phyloP scores from a whole-genome alignment of 805 yeast species.

The Starmerella bombicola region DNA sequence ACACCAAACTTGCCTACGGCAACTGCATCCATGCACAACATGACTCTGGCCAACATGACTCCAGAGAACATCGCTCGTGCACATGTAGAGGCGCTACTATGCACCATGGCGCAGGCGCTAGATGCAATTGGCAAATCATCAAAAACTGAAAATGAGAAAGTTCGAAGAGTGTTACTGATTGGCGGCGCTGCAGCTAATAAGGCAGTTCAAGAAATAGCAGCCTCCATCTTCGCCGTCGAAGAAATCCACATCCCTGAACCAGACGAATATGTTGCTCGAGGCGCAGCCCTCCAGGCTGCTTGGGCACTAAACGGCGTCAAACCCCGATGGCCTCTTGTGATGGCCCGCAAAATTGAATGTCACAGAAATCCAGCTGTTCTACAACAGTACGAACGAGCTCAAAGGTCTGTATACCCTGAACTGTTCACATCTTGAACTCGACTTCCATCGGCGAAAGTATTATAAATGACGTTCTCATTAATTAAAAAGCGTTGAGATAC shows the following conservation, averaged over 20 bases:
- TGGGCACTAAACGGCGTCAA: constrained; percentile 19
- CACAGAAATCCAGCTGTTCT: constrained; percentile 6
- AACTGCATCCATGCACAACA: constrained; percentile 18
- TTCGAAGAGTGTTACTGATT: constrained; percentile 18
- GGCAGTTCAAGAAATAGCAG: constrained; percentile 21
- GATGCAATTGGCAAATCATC: constrained; percentile 11
- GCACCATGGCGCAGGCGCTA: constrained; percentile 23
- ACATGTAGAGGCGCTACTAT: constrained; percentile 21
- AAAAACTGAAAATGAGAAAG: not conserved
- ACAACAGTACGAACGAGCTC: constrained; percentile 13
- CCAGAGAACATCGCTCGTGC: constrained; percentile 21
- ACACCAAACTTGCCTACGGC: constrained; percentile 24
- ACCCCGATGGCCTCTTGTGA: constrained; percentile 20
- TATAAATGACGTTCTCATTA: too few relatives aligned
- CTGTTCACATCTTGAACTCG: too few relatives aligned
- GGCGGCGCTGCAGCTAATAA: constrained; percentile 24
- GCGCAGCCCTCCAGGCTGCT: constrained; percentile 24
- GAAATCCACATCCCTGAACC: constrained; percentile 16
- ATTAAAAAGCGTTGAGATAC: not conserved
- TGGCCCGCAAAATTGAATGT: constrained; percentile 13
- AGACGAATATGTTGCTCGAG: constrained; percentile 23
- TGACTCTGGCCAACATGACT: constrained; percentile 18
- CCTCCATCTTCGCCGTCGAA: constrained; percentile 17
- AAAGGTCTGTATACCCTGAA: constrained; percentile 7
- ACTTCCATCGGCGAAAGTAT: constrained; percentile 1